A percentile compares a stretch with the other conserved stretches of the same genome.
Evolutionary conservation across 2,329 filamentous ascomycete species (phyloP).

Genomic region (Stagonosporopsis vannaccii): DNA sequence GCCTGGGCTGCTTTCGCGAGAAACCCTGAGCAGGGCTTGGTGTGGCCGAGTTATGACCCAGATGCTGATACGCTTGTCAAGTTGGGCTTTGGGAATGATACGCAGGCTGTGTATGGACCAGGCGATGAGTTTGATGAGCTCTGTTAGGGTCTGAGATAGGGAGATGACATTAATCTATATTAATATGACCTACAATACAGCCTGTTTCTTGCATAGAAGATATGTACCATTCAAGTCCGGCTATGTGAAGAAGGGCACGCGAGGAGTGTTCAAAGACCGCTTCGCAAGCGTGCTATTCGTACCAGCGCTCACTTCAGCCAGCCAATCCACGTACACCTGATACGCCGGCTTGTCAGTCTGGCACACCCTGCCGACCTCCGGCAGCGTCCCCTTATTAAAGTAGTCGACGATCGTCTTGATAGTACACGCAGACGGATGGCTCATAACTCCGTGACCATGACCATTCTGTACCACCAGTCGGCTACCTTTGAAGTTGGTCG

Average conservation of each 20-base stretch:
- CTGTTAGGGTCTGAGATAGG: constrained; percentile 10
- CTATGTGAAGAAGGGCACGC: not conserved
- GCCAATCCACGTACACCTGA: constrained; percentile 4
- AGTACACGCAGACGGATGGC: constrained; percentile 20
- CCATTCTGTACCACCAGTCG: constrained; percentile 24
- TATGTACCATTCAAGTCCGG: no score
- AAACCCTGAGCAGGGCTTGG: constrained; percentile 35
- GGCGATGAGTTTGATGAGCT: constrained; percentile 31
- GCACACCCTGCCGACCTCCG: constrained; percentile 21
- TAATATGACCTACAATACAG: not conserved
- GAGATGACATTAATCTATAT: not conserved
- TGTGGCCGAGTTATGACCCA: constrained; percentile 28
- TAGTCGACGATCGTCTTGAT: constrained; percentile 19
- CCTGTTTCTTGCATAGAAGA: no score
- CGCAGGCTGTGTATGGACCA: constrained; percentile 41
- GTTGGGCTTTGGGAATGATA: constrained; percentile 30
- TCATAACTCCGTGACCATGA: constrained; percentile 17
- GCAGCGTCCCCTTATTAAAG: constrained; percentile 24
- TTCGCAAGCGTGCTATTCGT: not conserved
- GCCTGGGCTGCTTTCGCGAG: constrained; percentile 40
- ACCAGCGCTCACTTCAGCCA: not conserved
- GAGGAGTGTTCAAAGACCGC: not conserved
- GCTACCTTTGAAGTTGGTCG: constrained; percentile 21
- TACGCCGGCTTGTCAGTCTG: constrained; percentile 19
- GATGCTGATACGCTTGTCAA: constrained; percentile 25